phyloP scores from a whole-genome alignment of 1,284 basidiomycete species.

The Pseudozyma tsukubaensis region DNA sequence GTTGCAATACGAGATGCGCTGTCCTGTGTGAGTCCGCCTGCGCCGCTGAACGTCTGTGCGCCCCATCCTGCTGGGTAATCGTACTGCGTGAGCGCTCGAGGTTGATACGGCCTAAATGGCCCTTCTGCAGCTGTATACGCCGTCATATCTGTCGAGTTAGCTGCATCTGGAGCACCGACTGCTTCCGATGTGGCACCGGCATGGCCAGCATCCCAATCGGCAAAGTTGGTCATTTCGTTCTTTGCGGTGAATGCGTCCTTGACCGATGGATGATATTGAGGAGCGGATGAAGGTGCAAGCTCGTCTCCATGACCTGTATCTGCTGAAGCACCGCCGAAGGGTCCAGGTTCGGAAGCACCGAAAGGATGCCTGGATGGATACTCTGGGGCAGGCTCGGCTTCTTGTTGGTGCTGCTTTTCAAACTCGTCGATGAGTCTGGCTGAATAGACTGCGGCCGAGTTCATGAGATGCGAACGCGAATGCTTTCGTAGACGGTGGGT shows the following conservation, averaged over 20 bases:
- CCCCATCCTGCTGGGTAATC: constrained; percentile 54
- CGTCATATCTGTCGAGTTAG: constrained; percentile 2
- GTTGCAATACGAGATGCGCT: constrained; percentile 72
- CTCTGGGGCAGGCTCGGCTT: neutral
- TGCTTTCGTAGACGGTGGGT: neutral
- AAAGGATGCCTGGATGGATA: constrained; percentile 48
- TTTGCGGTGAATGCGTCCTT: constrained; percentile 9
- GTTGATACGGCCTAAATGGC: constrained; percentile 16
- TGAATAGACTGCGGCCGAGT: constrained; percentile 39
- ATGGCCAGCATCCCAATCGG: constrained; percentile 21
- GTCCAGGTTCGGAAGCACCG: constrained; percentile 23
- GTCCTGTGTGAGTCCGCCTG: constrained; percentile 47
- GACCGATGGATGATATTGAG: neutral
- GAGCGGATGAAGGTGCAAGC: neutral
- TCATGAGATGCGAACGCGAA: constrained; percentile 18
- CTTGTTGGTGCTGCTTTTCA: constrained; percentile 27
- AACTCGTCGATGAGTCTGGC: constrained; percentile 50
- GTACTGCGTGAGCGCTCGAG: constrained; percentile 37
- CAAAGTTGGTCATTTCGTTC: constrained; percentile 31
- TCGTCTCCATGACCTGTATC: neutral
- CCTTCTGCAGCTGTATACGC: constrained; percentile 2
- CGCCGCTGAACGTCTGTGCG: constrained; percentile 28
- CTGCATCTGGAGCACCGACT: neutral
- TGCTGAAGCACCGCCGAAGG: constrained; percentile 36
- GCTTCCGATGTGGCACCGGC: constrained; percentile 5